Conservation (phyloP, 371 early-diverging fungal genomes). For the Apophysomyces sp. region DNA sequence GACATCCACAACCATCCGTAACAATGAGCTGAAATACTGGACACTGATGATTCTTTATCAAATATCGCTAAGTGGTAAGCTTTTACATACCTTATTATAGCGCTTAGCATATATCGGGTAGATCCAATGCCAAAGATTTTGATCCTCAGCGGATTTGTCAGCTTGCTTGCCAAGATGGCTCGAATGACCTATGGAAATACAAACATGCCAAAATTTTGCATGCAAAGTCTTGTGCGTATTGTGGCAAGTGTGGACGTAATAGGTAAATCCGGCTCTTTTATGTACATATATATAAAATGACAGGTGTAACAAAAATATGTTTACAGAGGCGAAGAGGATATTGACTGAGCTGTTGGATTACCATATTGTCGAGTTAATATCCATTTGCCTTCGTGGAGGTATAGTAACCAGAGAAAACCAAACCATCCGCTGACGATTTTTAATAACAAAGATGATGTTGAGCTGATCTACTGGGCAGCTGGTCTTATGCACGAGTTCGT, state of each 20-base stretch:
- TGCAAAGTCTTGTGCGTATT: slow-evolving; percentile 80
- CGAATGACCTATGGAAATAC: slow-evolving; percentile 78
- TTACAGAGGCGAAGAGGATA: slow-evolving; percentile 36
- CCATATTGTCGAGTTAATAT: slow-evolving; percentile 66
- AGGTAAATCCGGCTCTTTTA: slow-evolving; percentile 18
- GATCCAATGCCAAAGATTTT: slow-evolving; percentile 65
- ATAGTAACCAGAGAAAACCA: background rate
- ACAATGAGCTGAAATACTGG: slow-evolving; percentile 83
- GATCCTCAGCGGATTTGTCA: slow-evolving; percentile 56
- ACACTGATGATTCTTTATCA: slow-evolving; percentile 76
- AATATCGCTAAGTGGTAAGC: slow-evolving; percentile 64
- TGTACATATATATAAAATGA: background rate
- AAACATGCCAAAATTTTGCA: slow-evolving; percentile 81
- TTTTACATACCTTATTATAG: background rate
- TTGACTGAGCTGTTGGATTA: slow-evolving; percentile 60
- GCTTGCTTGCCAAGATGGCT: slow-evolving; percentile 67
- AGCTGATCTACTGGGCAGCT: slow-evolving; percentile 81
- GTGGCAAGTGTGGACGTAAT: slow-evolving; percentile 58
- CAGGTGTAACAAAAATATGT: slow-evolving; percentile 3
- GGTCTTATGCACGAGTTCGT: slow-evolving; percentile 83
- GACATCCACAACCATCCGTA: slow-evolving; percentile 51
- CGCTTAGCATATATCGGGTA: slow-evolving; percentile 10
- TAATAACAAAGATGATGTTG: slow-evolving; percentile 61
- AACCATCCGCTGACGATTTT: background rate
- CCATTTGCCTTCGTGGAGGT: slow-evolving; percentile 71